Conservation (phyloP, 176 grass and related monocot species). For the Cenchrus fungigraminus region DNA sequence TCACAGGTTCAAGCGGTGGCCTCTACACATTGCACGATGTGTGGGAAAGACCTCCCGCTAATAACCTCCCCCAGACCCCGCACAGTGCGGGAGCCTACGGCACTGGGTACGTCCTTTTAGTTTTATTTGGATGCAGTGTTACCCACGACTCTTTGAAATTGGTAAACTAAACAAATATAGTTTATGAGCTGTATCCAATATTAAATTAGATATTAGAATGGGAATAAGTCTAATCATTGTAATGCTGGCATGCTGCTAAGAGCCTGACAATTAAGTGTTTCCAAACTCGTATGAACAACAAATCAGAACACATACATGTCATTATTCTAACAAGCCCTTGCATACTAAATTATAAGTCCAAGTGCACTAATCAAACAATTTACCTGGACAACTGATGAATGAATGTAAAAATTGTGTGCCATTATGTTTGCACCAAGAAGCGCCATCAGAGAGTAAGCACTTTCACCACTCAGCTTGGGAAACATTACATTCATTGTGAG, state of each 20-base stretch:
- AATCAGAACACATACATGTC: background rate
- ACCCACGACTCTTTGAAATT: background rate
- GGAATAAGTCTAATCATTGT: conserved; percentile 4
- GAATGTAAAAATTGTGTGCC: conserved; percentile 95
- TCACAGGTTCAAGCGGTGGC: no score
- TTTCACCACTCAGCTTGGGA: conserved; percentile 92
- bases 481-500: conserved; percentile 74
- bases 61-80: no score
- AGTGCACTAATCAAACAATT: conserved; percentile 15
- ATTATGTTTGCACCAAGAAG: conserved; percentile 98
- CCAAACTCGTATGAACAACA: background rate
- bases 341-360: background rate
- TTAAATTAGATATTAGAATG: background rate
- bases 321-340: background rate
- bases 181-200: background rate
- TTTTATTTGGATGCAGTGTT: conserved; percentile 3
- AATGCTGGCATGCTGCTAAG: background rate
- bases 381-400: conserved; percentile 96
- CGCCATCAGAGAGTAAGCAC: conserved; percentile 93
- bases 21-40: no score
- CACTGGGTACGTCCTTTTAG: background rate
- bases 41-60: no score
- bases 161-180: background rate
- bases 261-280: background rate
- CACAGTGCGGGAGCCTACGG: no score